Evolutionary conservation across 495 filamentous ascomycete genomes (phyloP), one percentile per base, ranked within the genome.

Genomic region (Penicillium malachiteum): DNA sequence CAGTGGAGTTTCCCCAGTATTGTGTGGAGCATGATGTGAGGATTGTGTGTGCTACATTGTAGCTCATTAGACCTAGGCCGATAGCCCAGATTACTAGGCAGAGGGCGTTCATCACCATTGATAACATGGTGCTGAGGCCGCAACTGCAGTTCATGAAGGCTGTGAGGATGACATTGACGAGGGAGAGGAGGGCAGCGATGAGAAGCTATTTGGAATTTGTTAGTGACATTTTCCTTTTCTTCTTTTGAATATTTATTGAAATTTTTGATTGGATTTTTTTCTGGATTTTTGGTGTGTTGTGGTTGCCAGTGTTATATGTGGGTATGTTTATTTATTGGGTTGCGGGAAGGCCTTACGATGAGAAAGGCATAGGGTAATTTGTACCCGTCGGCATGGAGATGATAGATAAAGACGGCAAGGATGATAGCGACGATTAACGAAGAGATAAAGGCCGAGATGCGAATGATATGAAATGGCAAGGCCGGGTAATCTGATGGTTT

Each of bases 311-410:
- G n/a, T n/a, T n/a, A n/a, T n/a, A n/a, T 1, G 4, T 26, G 21
- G 21, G 21, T 26, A 26, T 26, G 21, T 26, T 26, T 26, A 26
- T 26, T 26, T 26, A 26, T 26, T 4, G 21, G 21, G 21, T 26
- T 26, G 21, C 17, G 34, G 33, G 32, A 37, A 41, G 37, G 35
- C 14, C 79, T 54, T 76, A 87, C 84, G 48, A 87, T 67, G 16
- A 87, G 71, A 60, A 87, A 87, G 21, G 85, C 84, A 76, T 81
- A 87, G 11, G 85, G 86, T 5, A 85, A 69, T 48, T 73, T 71
- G 62, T 75, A 82, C 34, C 75, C 68, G 53, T 81, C 80, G 35
- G 70, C 57, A 45, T 76, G 74, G 32, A 89, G 77, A 56, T 86
- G 78, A 59, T 78, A 80, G 50, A 82, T 78, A 71, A 89, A 89